Conservation (phyloP, 345 rosid genomes). For the Melaleuca quinquenervia region DNA sequence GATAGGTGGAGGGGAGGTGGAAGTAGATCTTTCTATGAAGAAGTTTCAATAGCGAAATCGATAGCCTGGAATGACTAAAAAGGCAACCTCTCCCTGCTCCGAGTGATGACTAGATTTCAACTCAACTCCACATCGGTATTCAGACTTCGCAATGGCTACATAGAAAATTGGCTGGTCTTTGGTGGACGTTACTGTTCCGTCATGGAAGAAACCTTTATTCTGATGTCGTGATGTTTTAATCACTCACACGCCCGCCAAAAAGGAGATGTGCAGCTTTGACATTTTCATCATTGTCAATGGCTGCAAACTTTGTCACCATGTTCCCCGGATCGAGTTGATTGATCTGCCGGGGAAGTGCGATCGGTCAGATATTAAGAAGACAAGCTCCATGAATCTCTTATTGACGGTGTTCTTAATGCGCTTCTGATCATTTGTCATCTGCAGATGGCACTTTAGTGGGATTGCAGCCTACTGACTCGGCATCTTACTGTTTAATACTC, state of each 20-base stretch:
- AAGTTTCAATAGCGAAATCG: constrained; percentile 1
- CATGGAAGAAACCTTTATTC: not conserved
- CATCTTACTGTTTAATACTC: not conserved
- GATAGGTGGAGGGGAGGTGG: not conserved
- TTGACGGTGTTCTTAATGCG: not conserved
- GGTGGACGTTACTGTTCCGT: not conserved
- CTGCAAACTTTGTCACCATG: not conserved
- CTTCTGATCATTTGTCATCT: not conserved
- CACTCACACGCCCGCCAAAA: not conserved
- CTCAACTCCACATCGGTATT: not conserved
- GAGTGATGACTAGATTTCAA: constrained; percentile 15
- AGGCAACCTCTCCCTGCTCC: not conserved
- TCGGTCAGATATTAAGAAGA: not conserved
- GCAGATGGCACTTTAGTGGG: not conserved
- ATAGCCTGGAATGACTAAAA: not conserved
- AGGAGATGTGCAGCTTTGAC: not conserved
- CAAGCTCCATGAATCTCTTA: not conserved
- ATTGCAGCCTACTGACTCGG: not conserved
- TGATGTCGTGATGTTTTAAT: not conserved
- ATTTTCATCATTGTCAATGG: not conserved
- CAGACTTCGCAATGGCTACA: not conserved
- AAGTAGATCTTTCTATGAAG: not conserved
- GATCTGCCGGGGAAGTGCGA: not conserved
- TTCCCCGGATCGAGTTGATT: not conserved
- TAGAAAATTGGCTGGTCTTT: not conserved